These are phyloP conservation scores for Trematosphaeria pertusa DNA, from an alignment of 2,329 filamentous ascomycete species.

Conservation along the genomic window DNA sequence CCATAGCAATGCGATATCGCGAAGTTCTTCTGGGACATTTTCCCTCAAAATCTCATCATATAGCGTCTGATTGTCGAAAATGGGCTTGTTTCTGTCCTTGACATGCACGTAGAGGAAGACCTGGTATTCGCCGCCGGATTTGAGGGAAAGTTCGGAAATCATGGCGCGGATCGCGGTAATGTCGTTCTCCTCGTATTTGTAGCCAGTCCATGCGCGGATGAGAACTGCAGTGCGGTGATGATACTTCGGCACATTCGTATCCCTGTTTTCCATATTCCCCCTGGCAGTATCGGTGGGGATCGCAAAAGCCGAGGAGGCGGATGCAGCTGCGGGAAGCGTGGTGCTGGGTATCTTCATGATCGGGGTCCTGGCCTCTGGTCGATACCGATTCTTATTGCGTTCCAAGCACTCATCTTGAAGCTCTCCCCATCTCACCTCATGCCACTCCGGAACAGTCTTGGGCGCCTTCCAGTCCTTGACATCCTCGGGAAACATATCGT, in stretches of 20 bases:
- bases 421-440: slow-evolving; percentile 71
- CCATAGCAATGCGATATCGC: slow-evolving; percentile 75
- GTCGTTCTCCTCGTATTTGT: slow-evolving; percentile 56
- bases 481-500: slow-evolving; percentile 59
- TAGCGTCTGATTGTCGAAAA: slow-evolving; percentile 65
- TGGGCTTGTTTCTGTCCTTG: slow-evolving; percentile 61
- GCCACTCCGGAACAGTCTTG: slow-evolving; percentile 61
- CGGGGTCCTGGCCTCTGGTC: slow-evolving; percentile 49
- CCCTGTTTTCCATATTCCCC: slow-evolving; percentile 35
- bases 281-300: slow-evolving; percentile 34
- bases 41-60: slow-evolving; percentile 68
- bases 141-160: slow-evolving; percentile 54
- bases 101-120: slow-evolving; percentile 58
- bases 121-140: slow-evolving; percentile 57
- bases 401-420: slow-evolving; percentile 71
- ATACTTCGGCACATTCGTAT: slow-evolving; percentile 38
- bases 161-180: slow-evolving; percentile 54
- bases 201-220: slow-evolving; percentile 56
- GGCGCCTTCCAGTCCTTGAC: slow-evolving; percentile 50
- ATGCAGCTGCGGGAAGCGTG: slow-evolving; percentile 30
- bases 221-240: slow-evolving; percentile 54
- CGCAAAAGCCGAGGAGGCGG: slow-evolving; percentile 39
- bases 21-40: slow-evolving; percentile 73
- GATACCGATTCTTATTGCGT: slow-evolving; percentile 70
- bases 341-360: slow-evolving; percentile 38